Evolutionary conservation across 495 filamentous ascomycete species (phyloP).

Genomic region (Evernia prunastri): DNA sequence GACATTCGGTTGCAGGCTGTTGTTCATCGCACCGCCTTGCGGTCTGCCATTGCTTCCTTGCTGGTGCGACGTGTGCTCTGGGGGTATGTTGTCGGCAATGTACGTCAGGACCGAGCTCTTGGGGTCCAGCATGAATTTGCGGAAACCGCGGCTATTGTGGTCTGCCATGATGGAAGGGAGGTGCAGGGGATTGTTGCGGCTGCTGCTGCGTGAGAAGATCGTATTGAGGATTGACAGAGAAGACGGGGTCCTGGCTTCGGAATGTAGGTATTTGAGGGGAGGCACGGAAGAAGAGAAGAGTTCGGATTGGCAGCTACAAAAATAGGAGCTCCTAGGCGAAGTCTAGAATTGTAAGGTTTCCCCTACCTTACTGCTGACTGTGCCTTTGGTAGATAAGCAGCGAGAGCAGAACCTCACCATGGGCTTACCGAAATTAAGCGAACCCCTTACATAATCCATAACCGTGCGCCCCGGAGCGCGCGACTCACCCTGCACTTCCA

Average conservation of each 20-base stretch:
- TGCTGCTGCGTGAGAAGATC: background rate
- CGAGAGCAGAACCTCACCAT: no score
- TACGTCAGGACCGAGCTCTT: constrained; percentile 14
- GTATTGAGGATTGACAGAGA: background rate
- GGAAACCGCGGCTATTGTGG: constrained; percentile 3
- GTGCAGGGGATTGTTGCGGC: background rate
- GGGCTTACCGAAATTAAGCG: background rate
- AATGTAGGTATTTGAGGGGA: background rate
- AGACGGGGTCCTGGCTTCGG: no score
- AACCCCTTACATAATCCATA: background rate
- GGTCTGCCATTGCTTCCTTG: constrained; percentile 3
- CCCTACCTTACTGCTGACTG: background rate
- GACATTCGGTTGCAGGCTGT: background rate
- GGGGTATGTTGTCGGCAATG: constrained; percentile 14
- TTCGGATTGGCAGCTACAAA: background rate
- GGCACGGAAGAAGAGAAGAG: background rate
- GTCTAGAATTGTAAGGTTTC: background rate
- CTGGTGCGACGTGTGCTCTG: constrained; percentile 3
- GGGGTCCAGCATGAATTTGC: constrained; percentile 13
- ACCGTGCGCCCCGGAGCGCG: background rate
- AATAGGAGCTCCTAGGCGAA: background rate
- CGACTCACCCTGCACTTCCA: background rate
- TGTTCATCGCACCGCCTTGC: background rate
- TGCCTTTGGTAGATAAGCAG: background rate
- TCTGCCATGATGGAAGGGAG: constrained; percentile 9